Percentiles rank a stretch among this genome's conserved stretches.
Evolutionary conservation across 2,329 filamentous ascomycete genomes (phyloP).

Genomic region (Fusarium odoratissimum): DNA sequence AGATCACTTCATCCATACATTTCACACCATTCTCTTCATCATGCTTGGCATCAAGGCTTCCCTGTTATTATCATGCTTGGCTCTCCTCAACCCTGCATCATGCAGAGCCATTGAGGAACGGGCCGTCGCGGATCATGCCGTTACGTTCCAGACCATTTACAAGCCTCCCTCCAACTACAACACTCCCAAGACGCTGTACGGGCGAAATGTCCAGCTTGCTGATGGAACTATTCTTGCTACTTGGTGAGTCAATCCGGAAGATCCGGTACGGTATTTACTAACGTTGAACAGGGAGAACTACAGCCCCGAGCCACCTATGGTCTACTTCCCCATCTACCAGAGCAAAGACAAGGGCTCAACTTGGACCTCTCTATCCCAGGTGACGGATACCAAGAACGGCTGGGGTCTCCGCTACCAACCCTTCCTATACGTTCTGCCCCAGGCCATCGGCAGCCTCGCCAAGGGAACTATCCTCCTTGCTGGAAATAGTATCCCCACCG

Average conservation of each 20-base stretch:
- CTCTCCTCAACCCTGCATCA: background rate
- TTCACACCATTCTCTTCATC: background rate
- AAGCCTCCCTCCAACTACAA: background rate
- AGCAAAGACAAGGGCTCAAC: conserved; percentile 64
- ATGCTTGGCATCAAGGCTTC: conserved; percentile 20
- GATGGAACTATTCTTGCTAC: conserved; percentile 7
- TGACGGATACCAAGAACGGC: conserved; percentile 71
- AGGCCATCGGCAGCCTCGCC: conserved; percentile 65
- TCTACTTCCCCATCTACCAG: conserved; percentile 64
- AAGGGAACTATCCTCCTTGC: conserved; percentile 46
- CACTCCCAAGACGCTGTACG: background rate
- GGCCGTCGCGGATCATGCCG: conserved; percentile 5
- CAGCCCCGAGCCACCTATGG: conserved; percentile 62
- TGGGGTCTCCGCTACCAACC: conserved; percentile 78
- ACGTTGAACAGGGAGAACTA: conserved; percentile 62
- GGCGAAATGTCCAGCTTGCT: background rate
- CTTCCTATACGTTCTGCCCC: conserved; percentile 71
- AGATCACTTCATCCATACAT: background rate
- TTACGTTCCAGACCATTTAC: conserved; percentile 1
- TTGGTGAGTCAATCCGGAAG: background rate
- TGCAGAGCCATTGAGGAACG: conserved; percentile 10
- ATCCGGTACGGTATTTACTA: accelerated
- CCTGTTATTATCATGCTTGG: conserved; percentile 8
- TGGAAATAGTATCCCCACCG: background rate
- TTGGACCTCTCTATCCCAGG: conserved; percentile 71